Base-by-base conservation (phyloP, 2,329 filamentous ascomycete species). In the Calonectria pseudoturangicola region DNA sequence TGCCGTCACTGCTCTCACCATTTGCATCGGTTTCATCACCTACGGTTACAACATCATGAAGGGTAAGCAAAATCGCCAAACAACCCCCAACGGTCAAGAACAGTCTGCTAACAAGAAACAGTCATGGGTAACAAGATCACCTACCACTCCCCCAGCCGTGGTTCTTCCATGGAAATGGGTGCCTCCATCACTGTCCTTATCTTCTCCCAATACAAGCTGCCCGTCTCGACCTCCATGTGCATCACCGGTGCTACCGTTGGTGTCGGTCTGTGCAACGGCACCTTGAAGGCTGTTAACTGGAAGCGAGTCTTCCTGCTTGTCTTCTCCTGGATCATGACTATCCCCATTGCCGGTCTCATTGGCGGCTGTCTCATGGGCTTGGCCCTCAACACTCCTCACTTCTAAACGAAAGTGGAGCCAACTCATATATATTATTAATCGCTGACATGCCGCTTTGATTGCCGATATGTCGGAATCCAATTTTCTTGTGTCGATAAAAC, bases 1-100 rank as follows among this genome's bases (percentile, higher is more conserved):
- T 68, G 94, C 92, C 64, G 92, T 95, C 21, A 86, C 94, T 15
- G 88, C 91, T 30, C 82, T 87, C 1, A 90, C 87, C 47, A 92
- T 95, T 80, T 94, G 89, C 58, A 74, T 92, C 50, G 93, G 93
- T 77, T 88, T 95, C 70, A 87, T 92, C 80, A 95, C 93, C 16
- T 95, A 95, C 79, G 93, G 93, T 12, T 95, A 95, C 87, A 95
- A 95, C 87, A 95, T 95, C 85, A 95, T 95, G 93, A 94, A 94
- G 86, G 91, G 90, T 91, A 84, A 83, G 88, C 2, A n/a, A 15
- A 28, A 58, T 15, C n/a, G 21, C 10, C 10, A 25, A 36, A 41
- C 16, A 27, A 13, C n/a, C 2, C n/a, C 25, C 30, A 21, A 1
- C 18, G 15, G 0, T 27, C 13, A 39, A 5, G 12, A 64, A 25